Conservation (phyloP, 1,284 basidiomycete genomes). For the Ceratobasidium sp. region DNA sequence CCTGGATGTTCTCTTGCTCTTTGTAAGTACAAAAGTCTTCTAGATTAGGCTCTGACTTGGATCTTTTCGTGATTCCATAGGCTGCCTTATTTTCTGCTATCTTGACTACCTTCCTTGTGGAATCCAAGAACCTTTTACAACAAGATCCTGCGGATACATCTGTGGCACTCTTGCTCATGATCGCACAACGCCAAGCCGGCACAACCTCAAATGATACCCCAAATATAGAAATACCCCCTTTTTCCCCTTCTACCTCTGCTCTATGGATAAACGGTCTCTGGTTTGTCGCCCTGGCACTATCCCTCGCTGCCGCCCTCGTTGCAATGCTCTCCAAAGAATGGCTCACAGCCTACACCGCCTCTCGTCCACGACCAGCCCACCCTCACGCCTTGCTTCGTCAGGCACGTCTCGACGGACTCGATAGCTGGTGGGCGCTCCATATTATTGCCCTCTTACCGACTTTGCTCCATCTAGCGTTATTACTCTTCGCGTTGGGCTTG, state of each 20-base stretch:
- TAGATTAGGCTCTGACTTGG: not conserved
- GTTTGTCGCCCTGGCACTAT: constrained; percentile 22
- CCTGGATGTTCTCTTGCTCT: constrained; percentile 13
- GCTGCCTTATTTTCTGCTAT: constrained; percentile 37
- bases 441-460: not conserved
- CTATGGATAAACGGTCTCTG: constrained; percentile 12
- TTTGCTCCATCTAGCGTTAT: constrained; percentile 1
- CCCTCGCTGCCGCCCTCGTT: not conserved
- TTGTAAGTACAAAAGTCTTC: not conserved
- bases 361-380: not conserved
- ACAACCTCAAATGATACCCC: not conserved
- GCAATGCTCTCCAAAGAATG: constrained; percentile 28
- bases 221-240: not conserved
- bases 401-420: not conserved
- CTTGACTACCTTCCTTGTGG: constrained; percentile 30
- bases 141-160: not conserved
- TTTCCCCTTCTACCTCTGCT: not conserved
- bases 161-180: not conserved
- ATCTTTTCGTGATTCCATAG: not conserved
- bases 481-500: constrained; percentile 24
- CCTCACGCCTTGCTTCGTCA: constrained; percentile 8
- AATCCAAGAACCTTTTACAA: constrained; percentile 11
- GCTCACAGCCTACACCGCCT: not conserved
- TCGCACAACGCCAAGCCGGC: not conserved
- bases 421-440: constrained; percentile 12